Base-by-base conservation (phyloP, 805 yeast genomes). In the Tetrapisispora namnaoensis region DNA sequence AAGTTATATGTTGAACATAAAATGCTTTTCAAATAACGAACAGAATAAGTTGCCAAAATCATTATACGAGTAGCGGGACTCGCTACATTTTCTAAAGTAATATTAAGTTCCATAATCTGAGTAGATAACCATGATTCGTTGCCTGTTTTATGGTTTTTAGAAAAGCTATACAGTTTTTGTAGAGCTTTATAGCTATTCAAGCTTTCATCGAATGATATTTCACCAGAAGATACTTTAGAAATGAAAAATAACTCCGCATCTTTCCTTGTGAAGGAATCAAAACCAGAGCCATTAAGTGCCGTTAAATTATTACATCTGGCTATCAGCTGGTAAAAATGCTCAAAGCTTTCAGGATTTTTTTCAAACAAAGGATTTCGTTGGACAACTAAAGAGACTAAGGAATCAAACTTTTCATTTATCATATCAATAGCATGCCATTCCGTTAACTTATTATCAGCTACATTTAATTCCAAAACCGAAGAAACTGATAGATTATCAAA, bases 201-300 rank as follows among this genome's bases (percentile, higher is more conserved):
- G 5, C 17, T 38, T 16, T 38, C 42, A 20, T 65, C 54, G 39
- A 64, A 70, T 1, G 39, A 39, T 45, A 68, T 55, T 6, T 63
- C 59, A 1, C 59, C 58, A 1, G 51, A 47, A 9, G 48, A 41
- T 0, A 84, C 77, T 51, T 72, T 72, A 5, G 80, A 71, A 28
- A 84, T 67, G 51, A 84, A 80, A 58, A 76, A 86, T 4, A 85
- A 60, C 60, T 88, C 95, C 1, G 86, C 83, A 53, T 82, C 84
- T 6, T 50, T 54, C 17, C 88, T 70, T 44, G 80, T 84, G 1
- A 65, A 71, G 0, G 42, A 48, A 2, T 68, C 58, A 9, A 86
- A 65, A 0, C 36, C 45, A 0, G 80, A 72, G 1, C 95, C 95
- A 57, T 89, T 80, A 14, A 88, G 63, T 22, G 63, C 66, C 1